A percentile compares a stretch with the other conserved stretches of the same genome.
phyloP scores from a whole-genome alignment of 306 rosid species.

The Casuarina cunninghamiana region DNA sequence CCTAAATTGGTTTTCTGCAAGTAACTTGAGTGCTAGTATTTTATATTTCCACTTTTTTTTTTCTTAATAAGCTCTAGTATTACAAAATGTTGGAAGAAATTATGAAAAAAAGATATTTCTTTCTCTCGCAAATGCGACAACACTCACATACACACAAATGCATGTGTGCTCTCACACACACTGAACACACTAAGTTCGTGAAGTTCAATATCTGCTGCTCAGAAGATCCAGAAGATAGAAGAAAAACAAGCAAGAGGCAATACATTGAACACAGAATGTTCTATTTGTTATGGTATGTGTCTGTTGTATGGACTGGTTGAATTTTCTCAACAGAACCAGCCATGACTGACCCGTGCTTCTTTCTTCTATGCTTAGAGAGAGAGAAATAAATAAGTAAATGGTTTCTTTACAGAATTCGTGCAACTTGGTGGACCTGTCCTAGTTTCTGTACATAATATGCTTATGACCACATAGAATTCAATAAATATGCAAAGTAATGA shows the following conservation, averaged over 20 bases:
- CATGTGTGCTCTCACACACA: too few relatives aligned
- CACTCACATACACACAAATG: background rate
- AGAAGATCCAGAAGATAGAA: background rate
- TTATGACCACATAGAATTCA: conserved; percentile 7
- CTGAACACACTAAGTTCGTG: background rate
- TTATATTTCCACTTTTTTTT: background rate
- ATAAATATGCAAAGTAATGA: conserved; percentile 15
- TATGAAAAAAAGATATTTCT: background rate
- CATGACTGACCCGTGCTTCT: background rate
- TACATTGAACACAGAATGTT: background rate
- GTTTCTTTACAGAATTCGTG: conserved; percentile 7
- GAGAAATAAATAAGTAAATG: background rate
- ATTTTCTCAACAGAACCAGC: background rate
- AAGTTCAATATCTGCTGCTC: background rate
- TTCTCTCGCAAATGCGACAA: background rate
- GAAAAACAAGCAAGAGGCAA: background rate
- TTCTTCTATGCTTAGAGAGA: background rate
- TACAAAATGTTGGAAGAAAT: background rate
- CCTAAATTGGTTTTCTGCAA: background rate
- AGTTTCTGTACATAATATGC: background rate
- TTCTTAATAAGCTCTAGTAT: background rate
- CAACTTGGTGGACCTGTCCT: background rate
- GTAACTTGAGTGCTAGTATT: background rate
- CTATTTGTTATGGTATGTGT: background rate
- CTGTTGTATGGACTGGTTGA: background rate